These are phyloP conservation scores for Sugiyamaella grinbergsii DNA, from an alignment of 1,139 yeast species.

Conservation along the genomic window DNA sequence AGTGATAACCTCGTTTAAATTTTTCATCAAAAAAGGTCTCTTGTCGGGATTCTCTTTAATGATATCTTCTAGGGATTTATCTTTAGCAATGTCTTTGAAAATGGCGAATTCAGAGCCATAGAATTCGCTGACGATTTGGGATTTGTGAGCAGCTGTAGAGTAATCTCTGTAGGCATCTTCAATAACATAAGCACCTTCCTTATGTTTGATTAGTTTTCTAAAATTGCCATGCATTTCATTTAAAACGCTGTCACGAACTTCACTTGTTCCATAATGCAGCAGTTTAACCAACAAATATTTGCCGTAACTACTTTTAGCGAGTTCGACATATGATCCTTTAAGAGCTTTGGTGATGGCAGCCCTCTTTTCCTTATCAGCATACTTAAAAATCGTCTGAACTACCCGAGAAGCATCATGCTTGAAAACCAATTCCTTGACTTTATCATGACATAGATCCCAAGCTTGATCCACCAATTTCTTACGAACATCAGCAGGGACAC, in stretches of 20 bases:
- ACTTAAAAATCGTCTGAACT: constrained; percentile 89
- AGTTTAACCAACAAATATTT: constrained; percentile 86
- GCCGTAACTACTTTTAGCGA: constrained; percentile 93
- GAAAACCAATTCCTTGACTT: constrained; percentile 79
- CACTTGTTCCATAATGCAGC: constrained; percentile 87
- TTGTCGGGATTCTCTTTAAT: constrained; percentile 76
- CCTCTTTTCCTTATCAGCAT: constrained; percentile 78
- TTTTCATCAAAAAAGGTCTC: constrained; percentile 71
- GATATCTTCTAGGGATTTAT: constrained; percentile 65
- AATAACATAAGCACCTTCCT: constrained; percentile 98
- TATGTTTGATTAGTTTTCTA: constrained; percentile 91
- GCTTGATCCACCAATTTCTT: constrained; percentile 79
- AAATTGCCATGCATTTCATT: constrained; percentile 88
- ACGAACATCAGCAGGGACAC: constrained; percentile 76
- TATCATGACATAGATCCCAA: constrained; percentile 79
- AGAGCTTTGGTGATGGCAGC: constrained; percentile 67
- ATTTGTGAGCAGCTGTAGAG: constrained; percentile 79
- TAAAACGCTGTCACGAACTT: constrained; percentile 70
- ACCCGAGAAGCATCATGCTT: constrained; percentile 97
- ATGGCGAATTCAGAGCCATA: constrained; percentile 97
- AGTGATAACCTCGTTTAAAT: constrained; percentile 78
- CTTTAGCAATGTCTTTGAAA: constrained; percentile 73
- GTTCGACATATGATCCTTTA: constrained; percentile 73
- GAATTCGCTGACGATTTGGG: constrained; percentile 91
- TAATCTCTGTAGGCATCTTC: constrained; percentile 90